These are phyloP conservation scores for Penicillium samsonianum DNA, from an alignment of 495 filamentous ascomycete genomes.

Conservation along the genomic window DNA sequence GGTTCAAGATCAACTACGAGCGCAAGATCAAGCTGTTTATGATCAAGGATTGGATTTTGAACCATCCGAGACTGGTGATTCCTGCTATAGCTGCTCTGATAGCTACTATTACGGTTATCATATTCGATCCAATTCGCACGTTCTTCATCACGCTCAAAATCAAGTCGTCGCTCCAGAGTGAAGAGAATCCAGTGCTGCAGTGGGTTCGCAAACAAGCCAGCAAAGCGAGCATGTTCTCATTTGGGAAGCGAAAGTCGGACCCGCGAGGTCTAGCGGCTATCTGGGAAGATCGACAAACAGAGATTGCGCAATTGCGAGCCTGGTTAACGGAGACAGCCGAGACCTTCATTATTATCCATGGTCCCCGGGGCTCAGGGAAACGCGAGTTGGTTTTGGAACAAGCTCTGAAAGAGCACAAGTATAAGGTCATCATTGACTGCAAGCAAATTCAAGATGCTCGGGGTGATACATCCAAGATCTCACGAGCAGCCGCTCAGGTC, in stretches of 20 bases:
- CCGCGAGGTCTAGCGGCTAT: slow-evolving; percentile 74
- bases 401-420: slow-evolving; percentile 70
- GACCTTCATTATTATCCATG: slow-evolving; percentile 93
- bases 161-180: slow-evolving; percentile 70
- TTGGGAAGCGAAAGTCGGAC: slow-evolving; percentile 56
- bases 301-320: slow-evolving; percentile 78
- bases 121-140: slow-evolving; percentile 91
- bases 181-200: slow-evolving; percentile 66
- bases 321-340: slow-evolving; percentile 85
- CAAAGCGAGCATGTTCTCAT: slow-evolving; percentile 62
- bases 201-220: slow-evolving; percentile 82
- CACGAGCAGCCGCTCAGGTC: slow-evolving; percentile 76
- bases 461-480: slow-evolving; percentile 86
- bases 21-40: slow-evolving; percentile 71
- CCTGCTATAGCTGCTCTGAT: slow-evolving; percentile 76
- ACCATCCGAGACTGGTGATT: slow-evolving; percentile 85
- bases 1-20: slow-evolving; percentile 79
- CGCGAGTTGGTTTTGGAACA: slow-evolving; percentile 84
- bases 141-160: slow-evolving; percentile 90
- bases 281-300: slow-evolving; percentile 81
- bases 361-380: slow-evolving; percentile 89
- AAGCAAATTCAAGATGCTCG: slow-evolving; percentile 90
- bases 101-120: slow-evolving; percentile 79
- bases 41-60: slow-evolving; percentile 86
- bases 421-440: slow-evolving; percentile 90